Base-by-base conservation (phyloP, 2,329 filamentous ascomycete genomes). In the Drechslerella dactyloides region DNA sequence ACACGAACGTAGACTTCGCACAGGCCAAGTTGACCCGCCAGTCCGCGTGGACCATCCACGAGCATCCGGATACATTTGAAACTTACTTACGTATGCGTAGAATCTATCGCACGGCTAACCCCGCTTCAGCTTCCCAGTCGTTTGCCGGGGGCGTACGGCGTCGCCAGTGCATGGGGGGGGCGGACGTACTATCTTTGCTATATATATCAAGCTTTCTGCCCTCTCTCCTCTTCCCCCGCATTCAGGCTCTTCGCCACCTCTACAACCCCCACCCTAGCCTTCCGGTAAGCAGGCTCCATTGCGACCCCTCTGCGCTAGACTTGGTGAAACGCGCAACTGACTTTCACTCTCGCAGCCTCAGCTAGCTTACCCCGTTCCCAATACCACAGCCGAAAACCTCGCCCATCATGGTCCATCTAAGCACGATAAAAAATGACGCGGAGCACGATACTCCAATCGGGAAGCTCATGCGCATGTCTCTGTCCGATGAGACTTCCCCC, bases 391-490 rank as follows among this genome's bases (percentile, higher is more conserved):
- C 27, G 52, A 24, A 17, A 52, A 13, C 27, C 15, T 24, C 37
- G 33, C 35, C 52, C 51, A 30, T 17, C 40, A 64, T 70, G 70
- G 57, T 59, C 15, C 46, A 61, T 27, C 56, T 69, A 37, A 63
- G 17, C 27, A 58, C 60, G 5, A 50, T 35, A 51, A 63, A 46
- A 19, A 70, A 55, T 21, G 66, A 70, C 35, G 54, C 66, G 8
- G 66, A 70, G 35, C 50, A 62, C 8, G 59, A 64, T 46, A 70
- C 53, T 4, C 50, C 66, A 21, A 70, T 70, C 17, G 66, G 59
- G 27, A 40, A 70, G 40, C 66, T 70, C 48, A 37, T 70, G 59
- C 58, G 54, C 19, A 59, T 66, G 56, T 73, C 68, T 11, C 61
- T 73, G 8, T 60, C 68, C 23, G 68, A 73, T 37, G 68, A 60